Evolutionary conservation across 306 rosid genomes (phyloP), one percentile per base, ranked within the genome.

Genomic region (Neltuma alba): DNA sequence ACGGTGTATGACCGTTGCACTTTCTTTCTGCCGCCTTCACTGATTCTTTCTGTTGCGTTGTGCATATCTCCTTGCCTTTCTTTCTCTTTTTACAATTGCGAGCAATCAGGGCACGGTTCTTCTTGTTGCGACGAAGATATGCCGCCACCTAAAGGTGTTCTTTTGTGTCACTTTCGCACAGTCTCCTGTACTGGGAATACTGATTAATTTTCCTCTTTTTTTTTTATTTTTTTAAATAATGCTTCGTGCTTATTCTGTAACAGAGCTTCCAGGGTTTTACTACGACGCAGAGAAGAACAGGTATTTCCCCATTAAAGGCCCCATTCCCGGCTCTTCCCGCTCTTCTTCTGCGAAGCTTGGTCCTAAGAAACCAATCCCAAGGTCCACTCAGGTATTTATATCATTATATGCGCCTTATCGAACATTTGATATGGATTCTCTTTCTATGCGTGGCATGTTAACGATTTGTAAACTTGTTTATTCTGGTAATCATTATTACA

Each of bases 231-330:
- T n/a, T n/a, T n/a, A n/a, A n/a, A 31, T 25, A 65, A 71, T 36
- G 13, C 2, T 55, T 4, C 2, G 45, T 14, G 6, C 11, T 52
- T 9, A 23, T 18, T 50, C 70, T 77, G 50, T 72, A 5, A 18
- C 91, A 94, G 97, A 91, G 72, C 87, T 92, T 82, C 98, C 97
- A 6, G 97, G 97, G 77, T 94, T 87, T 79, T 94, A 94, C 58
- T 94, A 74, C 79, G 95, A 92, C 74, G 81, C 81, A 65, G 93
- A 87, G 86, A 94, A 86, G 93, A 91, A 89, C 76, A 83, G 97
- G 76, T 94, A 91, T 84, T 94, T 94, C 79, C 93, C 92, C 41
- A 78, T 87, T 70, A 94, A 91, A 76, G 92, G 94, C 12, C 97
- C 91, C n/a, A 87, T 89, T 13, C 98, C 97, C 1, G 97, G 98